phyloP scores from a whole-genome alignment of 2,329 filamentous ascomycete genomes.

The Monosporascus sp. region DNA sequence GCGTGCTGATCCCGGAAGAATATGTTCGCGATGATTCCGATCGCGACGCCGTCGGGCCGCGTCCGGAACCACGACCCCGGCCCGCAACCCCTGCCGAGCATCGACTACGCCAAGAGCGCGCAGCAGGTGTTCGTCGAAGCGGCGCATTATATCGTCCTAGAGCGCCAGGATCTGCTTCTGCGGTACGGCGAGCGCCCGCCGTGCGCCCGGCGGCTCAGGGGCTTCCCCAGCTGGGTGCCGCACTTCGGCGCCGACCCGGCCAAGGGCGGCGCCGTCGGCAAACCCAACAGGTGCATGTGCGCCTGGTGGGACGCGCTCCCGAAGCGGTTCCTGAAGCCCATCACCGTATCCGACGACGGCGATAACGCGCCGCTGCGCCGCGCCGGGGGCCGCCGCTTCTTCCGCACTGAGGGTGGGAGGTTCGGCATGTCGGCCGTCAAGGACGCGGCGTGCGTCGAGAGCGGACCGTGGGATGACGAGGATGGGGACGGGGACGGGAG shows the following conservation, averaged over 20 bases:
- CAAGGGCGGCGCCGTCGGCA: background rate
- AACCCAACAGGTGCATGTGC: constrained; percentile 8
- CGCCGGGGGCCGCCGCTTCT: constrained; percentile 15
- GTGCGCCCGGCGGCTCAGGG: constrained; percentile 9
- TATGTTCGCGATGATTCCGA: constrained; percentile 16
- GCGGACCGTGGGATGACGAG: background rate
- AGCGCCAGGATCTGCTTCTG: constrained; percentile 17
- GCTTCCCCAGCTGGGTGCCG: constrained; percentile 18
- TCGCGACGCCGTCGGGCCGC: constrained; percentile 14
- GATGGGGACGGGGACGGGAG: background rate
- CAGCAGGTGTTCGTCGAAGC: constrained; percentile 16
- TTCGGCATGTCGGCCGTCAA: constrained; percentile 19
- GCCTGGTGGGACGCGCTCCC: constrained; percentile 12
- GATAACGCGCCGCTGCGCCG: background rate
- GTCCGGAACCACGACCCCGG: constrained; percentile 7
- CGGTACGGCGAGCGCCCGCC: constrained; percentile 14
- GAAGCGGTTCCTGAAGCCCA: constrained; percentile 6
- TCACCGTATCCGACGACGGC: constrained; percentile 6
- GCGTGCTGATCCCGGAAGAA: constrained; percentile 10
- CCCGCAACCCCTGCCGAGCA: constrained; percentile 12
- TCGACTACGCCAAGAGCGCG: constrained; percentile 16
- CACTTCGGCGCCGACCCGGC: constrained; percentile 11
- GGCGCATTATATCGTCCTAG: constrained; percentile 15
- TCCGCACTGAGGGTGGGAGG: constrained; percentile 14
- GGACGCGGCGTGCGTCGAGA: constrained; percentile 12